A percentile compares a stretch with the other conserved stretches of the same genome.
Evolutionary conservation across 116 monocot species (phyloP).

Genomic region (Iris pallida): DNA sequence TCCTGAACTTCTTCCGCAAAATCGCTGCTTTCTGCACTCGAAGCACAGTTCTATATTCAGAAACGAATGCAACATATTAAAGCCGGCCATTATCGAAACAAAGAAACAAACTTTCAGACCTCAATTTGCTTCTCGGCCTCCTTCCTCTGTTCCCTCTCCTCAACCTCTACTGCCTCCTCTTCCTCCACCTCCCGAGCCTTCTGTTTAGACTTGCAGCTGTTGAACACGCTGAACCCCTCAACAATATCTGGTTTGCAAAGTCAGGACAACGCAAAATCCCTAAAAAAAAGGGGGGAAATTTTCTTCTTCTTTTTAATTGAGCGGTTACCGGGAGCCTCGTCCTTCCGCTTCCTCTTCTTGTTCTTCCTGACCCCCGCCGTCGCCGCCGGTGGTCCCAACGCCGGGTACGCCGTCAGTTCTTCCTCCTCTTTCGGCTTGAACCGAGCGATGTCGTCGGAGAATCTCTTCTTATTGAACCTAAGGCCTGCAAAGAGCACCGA

Average conservation of each 20-base stretch:
- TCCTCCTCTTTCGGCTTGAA: slow-evolving; percentile 43
- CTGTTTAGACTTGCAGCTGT: slow-evolving; percentile 14
- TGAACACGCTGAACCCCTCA: slow-evolving; percentile 66
- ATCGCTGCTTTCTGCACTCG: slow-evolving; percentile 46
- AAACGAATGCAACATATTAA: not conserved
- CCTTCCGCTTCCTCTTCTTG: slow-evolving; percentile 68
- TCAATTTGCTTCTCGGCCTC: slow-evolving; percentile 59
- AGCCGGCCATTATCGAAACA: not conserved
- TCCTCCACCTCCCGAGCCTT: slow-evolving; percentile 11
- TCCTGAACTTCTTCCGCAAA: slow-evolving; percentile 72
- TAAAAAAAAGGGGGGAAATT: slow-evolving; percentile 7
- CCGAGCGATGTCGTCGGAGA: slow-evolving; percentile 51
- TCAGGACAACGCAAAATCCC: not conserved
- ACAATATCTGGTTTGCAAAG: slow-evolving; percentile 33
- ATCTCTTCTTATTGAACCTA: slow-evolving; percentile 58
- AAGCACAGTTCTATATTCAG: not conserved
- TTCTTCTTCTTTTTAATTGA: not conserved
- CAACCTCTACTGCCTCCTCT: not conserved
- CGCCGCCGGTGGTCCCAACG: slow-evolving; percentile 8
- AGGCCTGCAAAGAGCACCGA: slow-evolving; percentile 66
- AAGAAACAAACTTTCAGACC: slow-evolving; percentile 26
- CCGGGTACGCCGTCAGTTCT: not conserved
- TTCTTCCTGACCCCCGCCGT: slow-evolving; percentile 26
- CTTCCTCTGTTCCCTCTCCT: slow-evolving; percentile 32
- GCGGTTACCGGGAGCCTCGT: slow-evolving; percentile 18